A percentile compares a stretch with the other conserved stretches of the same genome.
Conservation (phyloP, 2,329 filamentous ascomycete species). For the Trichoderma sp. region DNA sequence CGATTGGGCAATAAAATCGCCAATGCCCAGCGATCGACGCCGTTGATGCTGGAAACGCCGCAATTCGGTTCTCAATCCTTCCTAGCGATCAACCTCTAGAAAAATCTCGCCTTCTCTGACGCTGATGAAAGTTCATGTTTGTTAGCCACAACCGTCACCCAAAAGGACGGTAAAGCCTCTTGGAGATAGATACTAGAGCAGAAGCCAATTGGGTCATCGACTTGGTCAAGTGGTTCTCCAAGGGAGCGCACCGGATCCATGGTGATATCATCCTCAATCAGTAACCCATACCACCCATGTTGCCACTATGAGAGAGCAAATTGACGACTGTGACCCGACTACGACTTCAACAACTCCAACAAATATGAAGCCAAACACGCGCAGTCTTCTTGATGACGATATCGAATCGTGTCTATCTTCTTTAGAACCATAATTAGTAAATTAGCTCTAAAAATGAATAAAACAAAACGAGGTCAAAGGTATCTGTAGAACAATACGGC, state of each 20-base stretch:
- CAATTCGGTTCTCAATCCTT: background rate
- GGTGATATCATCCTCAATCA: background rate
- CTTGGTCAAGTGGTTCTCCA: too few species aligned
- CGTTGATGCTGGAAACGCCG: background rate
- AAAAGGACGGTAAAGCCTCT: background rate
- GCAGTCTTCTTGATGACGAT: background rate
- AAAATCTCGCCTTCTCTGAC: background rate
- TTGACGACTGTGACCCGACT: accelerated
- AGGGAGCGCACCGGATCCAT: too few species aligned
- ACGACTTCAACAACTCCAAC: background rate
- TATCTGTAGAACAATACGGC: too few species aligned
- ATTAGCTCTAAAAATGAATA: background rate
- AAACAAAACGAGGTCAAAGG: too few species aligned
- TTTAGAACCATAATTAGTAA: background rate
- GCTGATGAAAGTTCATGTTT: background rate
- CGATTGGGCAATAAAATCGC: background rate
- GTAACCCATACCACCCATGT: background rate
- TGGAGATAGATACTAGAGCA: background rate
- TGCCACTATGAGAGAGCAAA: background rate
- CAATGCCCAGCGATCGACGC: background rate
- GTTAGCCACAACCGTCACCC: background rate
- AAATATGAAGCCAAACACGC: background rate
- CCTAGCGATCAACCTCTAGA: background rate
- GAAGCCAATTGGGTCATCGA: too few species aligned
- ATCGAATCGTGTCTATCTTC: background rate